Percentiles rank a stretch among this genome's conserved stretches.
phyloP scores from a whole-genome alignment of 1,284 basidiomycete species.

The Salmacisia buchloeana region DNA sequence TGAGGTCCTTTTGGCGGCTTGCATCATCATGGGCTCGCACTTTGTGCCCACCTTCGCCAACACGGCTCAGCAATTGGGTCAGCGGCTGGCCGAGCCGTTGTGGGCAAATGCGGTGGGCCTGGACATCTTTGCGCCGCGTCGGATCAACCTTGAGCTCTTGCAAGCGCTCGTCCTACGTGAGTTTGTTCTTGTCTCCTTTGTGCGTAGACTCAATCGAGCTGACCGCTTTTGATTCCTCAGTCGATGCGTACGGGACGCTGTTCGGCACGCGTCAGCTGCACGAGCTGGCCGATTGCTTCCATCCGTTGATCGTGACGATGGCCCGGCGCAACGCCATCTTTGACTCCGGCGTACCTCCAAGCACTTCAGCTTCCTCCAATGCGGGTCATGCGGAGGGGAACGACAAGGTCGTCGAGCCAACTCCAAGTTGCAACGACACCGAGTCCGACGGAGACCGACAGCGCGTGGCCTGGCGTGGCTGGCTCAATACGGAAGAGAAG shows the following conservation, averaged over 20 bases:
- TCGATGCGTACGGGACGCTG: slow-evolving; percentile 34
- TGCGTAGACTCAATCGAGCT: not conserved
- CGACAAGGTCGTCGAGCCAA: not conserved
- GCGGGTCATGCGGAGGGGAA: not conserved
- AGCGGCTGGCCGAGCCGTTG: slow-evolving; percentile 32
- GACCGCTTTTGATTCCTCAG: not conserved
- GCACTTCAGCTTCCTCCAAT: not conserved
- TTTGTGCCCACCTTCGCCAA: slow-evolving; percentile 29
- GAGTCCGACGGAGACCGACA: not conserved
- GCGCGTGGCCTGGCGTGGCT: slow-evolving; percentile 23
- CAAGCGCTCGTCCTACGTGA: slow-evolving; percentile 30
- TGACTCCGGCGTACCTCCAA: slow-evolving; percentile 11
- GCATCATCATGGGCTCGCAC: slow-evolving; percentile 33
- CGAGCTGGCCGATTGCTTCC: slow-evolving; percentile 40
- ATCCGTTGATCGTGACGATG: slow-evolving; percentile 36
- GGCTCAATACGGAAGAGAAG: slow-evolving; percentile 38
- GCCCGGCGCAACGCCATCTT: slow-evolving; percentile 39
- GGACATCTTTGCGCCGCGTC: slow-evolving; percentile 34
- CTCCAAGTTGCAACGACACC: too few relatives aligned
- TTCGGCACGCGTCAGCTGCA: slow-evolving; percentile 37
- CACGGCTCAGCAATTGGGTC: slow-evolving; percentile 31
- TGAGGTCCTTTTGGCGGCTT: slow-evolving; percentile 32
- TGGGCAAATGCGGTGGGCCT: slow-evolving; percentile 37
- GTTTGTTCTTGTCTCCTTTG: not conserved
- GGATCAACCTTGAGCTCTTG: slow-evolving; percentile 32